Evolutionary conservation across 2,329 filamentous ascomycete genomes (phyloP).

Genomic region (Xylariaceae sp.): DNA sequence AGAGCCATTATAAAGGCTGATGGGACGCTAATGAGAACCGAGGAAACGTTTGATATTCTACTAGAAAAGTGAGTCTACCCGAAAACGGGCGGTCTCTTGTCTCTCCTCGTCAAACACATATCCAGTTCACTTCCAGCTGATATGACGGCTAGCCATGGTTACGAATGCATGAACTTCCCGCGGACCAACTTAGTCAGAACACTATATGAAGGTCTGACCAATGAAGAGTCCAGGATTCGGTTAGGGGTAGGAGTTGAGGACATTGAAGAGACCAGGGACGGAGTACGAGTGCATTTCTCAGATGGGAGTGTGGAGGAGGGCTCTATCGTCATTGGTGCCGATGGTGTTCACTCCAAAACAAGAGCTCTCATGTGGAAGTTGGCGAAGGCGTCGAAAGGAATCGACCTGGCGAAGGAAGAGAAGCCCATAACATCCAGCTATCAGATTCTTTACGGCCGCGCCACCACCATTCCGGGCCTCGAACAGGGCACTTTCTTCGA

Average conservation of each 20-base stretch:
- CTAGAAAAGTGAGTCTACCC: not conserved
- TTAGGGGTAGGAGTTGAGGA: slow-evolving; percentile 5
- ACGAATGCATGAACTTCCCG: slow-evolving; percentile 14
- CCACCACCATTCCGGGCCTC: slow-evolving; percentile 4
- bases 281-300: slow-evolving; percentile 12
- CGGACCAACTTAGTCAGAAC: slow-evolving; percentile 9
- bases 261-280: slow-evolving; percentile 10
- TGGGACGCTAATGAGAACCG: not conserved
- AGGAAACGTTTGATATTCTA: not conserved
- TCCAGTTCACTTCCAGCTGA: not conserved
- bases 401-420: slow-evolving; percentile 9
- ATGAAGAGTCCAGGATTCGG: slow-evolving; percentile 5
- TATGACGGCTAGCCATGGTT: slow-evolving; percentile 9
- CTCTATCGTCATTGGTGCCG: slow-evolving; percentile 17
- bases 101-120: not conserved
- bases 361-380: slow-evolving; percentile 13
- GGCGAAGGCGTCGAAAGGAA: slow-evolving; percentile 5
- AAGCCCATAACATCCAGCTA: slow-evolving; percentile 9
- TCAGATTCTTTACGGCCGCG: slow-evolving; percentile 16
- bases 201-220: slow-evolving; percentile 7
- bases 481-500: slow-evolving; percentile 11
- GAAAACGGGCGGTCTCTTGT: too few relatives aligned
- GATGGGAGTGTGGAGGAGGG: slow-evolving; percentile 14
- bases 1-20: not conserved
- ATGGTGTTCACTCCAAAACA: slow-evolving; percentile 15